Conservation (phyloP, 2,329 filamentous ascomycete species). For the Aspergillus udagawae region DNA sequence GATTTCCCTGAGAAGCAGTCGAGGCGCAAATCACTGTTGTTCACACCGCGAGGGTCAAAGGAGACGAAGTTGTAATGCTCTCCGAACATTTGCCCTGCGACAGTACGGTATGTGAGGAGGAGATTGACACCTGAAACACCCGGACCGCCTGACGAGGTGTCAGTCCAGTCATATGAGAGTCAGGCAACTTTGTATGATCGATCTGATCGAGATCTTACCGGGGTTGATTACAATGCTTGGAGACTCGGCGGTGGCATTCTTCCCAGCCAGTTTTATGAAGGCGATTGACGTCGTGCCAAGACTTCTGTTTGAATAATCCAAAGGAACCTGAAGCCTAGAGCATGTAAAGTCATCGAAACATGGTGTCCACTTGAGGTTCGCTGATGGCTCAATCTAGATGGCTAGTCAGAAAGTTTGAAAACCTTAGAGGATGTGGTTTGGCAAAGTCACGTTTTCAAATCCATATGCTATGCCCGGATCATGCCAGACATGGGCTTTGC, state of each 20-base stretch:
- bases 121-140: conserved; percentile 35
- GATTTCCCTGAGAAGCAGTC: conserved; percentile 22
- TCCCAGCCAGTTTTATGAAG: conserved; percentile 15
- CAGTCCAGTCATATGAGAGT: not conserved
- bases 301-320: conserved; percentile 11
- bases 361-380: conserved; percentile 13
- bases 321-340: conserved; percentile 11
- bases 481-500: conserved; percentile 1
- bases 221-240: conserved; percentile 13
- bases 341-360: conserved; percentile 12
- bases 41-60: conserved; percentile 42
- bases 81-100: conserved; percentile 28
- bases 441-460: conserved; percentile 3
- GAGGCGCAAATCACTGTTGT: conserved; percentile 26
- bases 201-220: conserved; percentile 6
- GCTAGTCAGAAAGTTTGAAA: conserved; percentile 5
- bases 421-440: not conserved
- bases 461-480: conserved; percentile 4
- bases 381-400: conserved; percentile 12
- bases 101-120: conserved; percentile 20
- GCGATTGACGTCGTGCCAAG: conserved; percentile 13
- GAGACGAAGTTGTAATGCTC: conserved; percentile 43
- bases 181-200: not conserved
- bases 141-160: conserved; percentile 29
- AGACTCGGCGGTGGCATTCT: conserved; percentile 13